Evolutionary conservation across 2,329 filamentous ascomycete genomes (phyloP).

Genomic region (Aspergillus ochraceus): DNA sequence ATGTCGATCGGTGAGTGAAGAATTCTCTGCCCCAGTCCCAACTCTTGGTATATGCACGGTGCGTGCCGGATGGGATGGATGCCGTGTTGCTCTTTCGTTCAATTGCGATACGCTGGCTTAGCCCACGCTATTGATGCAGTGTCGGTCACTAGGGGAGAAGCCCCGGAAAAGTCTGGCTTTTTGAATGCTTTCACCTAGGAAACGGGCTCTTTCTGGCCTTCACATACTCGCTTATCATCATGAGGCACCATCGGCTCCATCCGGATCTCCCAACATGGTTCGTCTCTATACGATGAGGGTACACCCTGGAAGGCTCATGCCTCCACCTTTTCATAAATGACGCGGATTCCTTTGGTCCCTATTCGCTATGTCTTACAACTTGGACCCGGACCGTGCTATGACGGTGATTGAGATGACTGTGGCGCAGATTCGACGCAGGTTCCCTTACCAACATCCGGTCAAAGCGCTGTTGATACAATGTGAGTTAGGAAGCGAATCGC

Average conservation of each 20-base stretch:
- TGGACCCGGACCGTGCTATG: too few species aligned
- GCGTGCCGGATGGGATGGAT: neutral
- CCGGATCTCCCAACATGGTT: neutral
- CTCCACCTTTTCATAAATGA: too few species aligned
- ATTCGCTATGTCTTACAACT: neutral
- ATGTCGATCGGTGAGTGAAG: neutral
- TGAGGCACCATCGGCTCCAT: neutral
- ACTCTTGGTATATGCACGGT: neutral
- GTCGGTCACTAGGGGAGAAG: neutral
- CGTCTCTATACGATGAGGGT: neutral
- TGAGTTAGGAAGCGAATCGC: neutral
- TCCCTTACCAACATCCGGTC: neutral
- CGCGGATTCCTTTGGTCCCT: neutral
- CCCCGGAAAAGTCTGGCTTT: neutral
- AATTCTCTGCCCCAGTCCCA: neutral
- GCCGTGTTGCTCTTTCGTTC: neutral
- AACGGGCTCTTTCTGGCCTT: neutral
- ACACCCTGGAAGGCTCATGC: neutral
- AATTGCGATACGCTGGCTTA: neutral
- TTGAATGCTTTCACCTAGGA: neutral
- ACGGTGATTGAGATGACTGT: too few species aligned
- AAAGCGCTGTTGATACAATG: neutral
- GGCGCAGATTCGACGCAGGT: too few species aligned
- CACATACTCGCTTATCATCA: neutral
- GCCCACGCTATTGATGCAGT: neutral